phyloP scores from a whole-genome alignment of 73 alveolate species.

The Stentor coeruleus region DNA sequence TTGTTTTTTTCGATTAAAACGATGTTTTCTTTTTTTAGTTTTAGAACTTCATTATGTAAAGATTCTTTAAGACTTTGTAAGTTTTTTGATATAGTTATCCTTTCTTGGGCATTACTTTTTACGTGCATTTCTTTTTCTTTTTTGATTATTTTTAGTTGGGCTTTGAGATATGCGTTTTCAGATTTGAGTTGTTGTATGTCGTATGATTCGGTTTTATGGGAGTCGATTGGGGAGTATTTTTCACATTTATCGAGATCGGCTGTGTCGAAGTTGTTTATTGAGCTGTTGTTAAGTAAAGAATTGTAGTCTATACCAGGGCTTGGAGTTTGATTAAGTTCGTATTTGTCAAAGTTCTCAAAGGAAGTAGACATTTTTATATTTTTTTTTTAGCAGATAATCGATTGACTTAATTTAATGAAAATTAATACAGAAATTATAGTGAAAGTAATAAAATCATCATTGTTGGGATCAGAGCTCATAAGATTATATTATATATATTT shows the following conservation, averaged over 20 bases:
- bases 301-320: background rate
- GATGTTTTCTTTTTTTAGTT: background rate
- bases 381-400: no score
- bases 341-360: no score
- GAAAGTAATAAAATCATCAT: no score
- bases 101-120: background rate
- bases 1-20: background rate
- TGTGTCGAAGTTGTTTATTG: background rate
- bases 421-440: no score
- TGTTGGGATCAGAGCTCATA: no score
- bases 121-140: constrained; percentile 27
- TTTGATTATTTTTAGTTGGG: background rate
- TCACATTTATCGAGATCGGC: background rate
- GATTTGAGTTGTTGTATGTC: background rate
- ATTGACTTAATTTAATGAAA: no score
- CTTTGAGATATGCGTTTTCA: background rate
- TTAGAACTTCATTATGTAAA: background rate
- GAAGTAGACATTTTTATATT: no score
- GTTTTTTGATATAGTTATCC: background rate
- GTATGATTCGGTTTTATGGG: background rate
- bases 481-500: no score
- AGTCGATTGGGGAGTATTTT: background rate
- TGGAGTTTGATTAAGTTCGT: background rate
- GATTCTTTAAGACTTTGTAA: background rate
- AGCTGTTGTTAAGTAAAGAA: background rate